Conservation (phyloP, 2,329 filamentous ascomycete genomes). For the Neurospora crassa region DNA sequence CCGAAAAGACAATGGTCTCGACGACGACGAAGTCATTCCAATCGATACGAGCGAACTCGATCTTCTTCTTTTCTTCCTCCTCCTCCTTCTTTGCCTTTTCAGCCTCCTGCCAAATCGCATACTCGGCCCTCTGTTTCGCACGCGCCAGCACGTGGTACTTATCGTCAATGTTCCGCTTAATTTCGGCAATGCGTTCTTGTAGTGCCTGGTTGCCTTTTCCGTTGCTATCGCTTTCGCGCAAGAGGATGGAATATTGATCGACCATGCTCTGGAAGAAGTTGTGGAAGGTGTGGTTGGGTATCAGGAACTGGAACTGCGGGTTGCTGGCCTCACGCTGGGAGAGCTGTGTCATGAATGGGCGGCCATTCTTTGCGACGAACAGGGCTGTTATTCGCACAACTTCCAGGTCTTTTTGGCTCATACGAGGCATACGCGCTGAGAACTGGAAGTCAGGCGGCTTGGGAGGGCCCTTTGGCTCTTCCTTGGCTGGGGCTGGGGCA, state of each 20-base stretch:
- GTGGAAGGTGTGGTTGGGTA: slow-evolving; percentile 91
- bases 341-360: slow-evolving; percentile 81
- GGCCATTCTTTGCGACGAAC: slow-evolving; percentile 87
- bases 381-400: slow-evolving; percentile 69
- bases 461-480: slow-evolving; percentile 71
- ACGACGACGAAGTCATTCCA: slow-evolving; percentile 98
- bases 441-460: slow-evolving; percentile 85
- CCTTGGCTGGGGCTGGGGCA: slow-evolving; percentile 38
- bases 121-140: slow-evolving; percentile 79
- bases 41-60: slow-evolving; percentile 75
- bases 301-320: slow-evolving; percentile 91
- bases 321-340: slow-evolving; percentile 84
- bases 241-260: slow-evolving; percentile 81
- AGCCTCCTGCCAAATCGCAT: slow-evolving; percentile 71
- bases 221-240: slow-evolving; percentile 59
- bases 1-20: slow-evolving; percentile 87
- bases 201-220: slow-evolving; percentile 59
- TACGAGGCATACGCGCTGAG: slow-evolving; percentile 93
- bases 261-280: slow-evolving; percentile 89
- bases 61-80: slow-evolving; percentile 70
- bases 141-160: slow-evolving; percentile 71
- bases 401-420: slow-evolving; percentile 85
- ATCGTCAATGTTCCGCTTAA: slow-evolving; percentile 67
- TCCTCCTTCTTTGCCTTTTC: slow-evolving; percentile 87
- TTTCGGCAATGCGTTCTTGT: slow-evolving; percentile 59